Evolutionary conservation across 257 asterid species (phyloP).

Genomic region (Jaltomata sinuosa): DNA sequence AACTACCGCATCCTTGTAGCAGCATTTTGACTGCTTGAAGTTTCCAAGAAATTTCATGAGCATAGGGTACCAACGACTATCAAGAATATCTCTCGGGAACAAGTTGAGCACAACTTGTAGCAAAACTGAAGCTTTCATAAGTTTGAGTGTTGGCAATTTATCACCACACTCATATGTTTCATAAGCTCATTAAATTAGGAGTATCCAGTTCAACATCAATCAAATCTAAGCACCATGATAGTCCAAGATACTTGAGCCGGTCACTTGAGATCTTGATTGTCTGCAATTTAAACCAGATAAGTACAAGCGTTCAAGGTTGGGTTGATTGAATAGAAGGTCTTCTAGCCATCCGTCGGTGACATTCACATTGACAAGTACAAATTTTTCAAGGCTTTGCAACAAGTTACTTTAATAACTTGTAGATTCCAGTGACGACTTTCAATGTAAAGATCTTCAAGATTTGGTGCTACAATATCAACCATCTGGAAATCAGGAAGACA

Average conservation of each 20-base stretch:
- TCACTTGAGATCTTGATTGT: not conserved
- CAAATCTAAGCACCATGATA: not conserved
- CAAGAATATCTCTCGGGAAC: not conserved
- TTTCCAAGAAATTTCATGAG: not conserved
- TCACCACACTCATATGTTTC: not conserved
- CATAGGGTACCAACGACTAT: not conserved
- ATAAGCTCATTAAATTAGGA: not conserved
- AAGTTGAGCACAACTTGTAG: not conserved
- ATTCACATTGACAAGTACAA: not conserved
- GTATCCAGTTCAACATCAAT: not conserved
- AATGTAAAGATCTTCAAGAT: not conserved
- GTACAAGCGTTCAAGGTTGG: not conserved
- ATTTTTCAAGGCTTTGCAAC: not conserved
- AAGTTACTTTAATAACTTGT: not conserved
- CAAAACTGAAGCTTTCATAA: not conserved
- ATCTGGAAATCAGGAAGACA: not conserved
- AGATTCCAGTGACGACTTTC: not conserved
- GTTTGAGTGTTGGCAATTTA: not conserved
- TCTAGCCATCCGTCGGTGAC: not conserved
- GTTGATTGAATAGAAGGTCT: not conserved
- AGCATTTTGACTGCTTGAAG: not conserved
- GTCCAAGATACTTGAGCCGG: not conserved
- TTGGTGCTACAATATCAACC: not conserved
- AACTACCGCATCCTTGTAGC: not conserved
- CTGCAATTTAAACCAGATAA: not conserved